phyloP scores from a whole-genome alignment of 768 basidiomycete species.

The Naganishia friedmannii region DNA sequence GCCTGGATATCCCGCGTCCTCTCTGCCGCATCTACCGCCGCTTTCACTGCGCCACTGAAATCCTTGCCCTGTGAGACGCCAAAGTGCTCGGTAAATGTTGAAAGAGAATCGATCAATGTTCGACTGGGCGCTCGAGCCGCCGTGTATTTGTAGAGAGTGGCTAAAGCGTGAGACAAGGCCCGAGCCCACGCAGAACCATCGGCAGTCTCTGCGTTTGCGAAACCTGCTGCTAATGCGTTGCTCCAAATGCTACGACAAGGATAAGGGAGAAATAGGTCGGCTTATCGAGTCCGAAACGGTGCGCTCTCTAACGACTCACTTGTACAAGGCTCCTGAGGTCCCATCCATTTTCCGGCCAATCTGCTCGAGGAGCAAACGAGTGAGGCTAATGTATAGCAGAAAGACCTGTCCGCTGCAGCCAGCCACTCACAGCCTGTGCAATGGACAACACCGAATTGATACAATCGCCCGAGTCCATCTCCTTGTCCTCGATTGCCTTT shows the following conservation, averaged over 20 bases:
- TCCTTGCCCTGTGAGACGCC: conserved; percentile 48
- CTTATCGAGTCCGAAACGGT: background rate
- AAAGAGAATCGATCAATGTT: conserved; percentile 84
- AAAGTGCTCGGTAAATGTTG: conserved; percentile 66
- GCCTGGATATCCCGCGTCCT: conserved; percentile 71
- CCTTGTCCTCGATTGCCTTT: conserved; percentile 60
- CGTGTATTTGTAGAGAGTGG: conserved; percentile 38
- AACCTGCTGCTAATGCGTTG: conserved; percentile 66
- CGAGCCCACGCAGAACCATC: conserved; percentile 61
- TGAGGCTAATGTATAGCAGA: too few species aligned
- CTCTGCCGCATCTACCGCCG: conserved; percentile 67
- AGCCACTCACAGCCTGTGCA: conserved; percentile 57
- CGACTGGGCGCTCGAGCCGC: conserved; percentile 78
- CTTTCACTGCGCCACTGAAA: conserved; percentile 60
- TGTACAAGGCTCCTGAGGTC: conserved; percentile 80
- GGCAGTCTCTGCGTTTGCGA: conserved; percentile 53
- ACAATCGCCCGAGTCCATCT: conserved; percentile 64
- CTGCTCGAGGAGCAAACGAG: too few species aligned
- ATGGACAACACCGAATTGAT: conserved; percentile 62
- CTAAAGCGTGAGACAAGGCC: conserved; percentile 57
- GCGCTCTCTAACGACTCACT: background rate
- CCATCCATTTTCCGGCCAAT: conserved; percentile 86
- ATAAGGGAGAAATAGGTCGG: background rate
- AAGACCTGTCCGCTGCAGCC: too few species aligned
- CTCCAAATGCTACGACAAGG: conserved; percentile 61